Base-by-base conservation (phyloP, 1,284 basidiomycete genomes). In the Sanguinoderma infundibulare region DNA sequence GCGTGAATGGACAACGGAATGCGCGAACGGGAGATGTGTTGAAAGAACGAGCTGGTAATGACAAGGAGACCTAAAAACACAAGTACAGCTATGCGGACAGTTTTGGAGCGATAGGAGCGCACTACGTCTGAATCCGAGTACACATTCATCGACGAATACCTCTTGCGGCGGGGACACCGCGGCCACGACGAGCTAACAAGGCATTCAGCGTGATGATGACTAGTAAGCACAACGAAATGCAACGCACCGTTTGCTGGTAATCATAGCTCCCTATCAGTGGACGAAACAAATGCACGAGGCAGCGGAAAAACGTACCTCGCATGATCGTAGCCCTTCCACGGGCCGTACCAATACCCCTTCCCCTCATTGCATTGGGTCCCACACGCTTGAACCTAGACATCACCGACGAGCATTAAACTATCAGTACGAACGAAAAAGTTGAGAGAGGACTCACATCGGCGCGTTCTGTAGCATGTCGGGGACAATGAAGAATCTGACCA, bases 381-480 rank as follows among this genome's bases (percentile, higher is more conserved):
- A 98, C 94, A 67, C 97, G 91, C 81, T 99, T 99, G 82, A 99
- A 98, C 95, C 95, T 98, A 36, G 8, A 10, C 38, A 47, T 4
- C 10, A 22, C 17, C 14, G 42, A n/a, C 5, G 12, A 20, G 22
- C 34, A 15, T 5, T 44, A 35, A 50, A n/a, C 9, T 20, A 24
- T 35, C 20, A 44, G 47, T 42, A n/a, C 20, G 30, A 42, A 17
- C 5, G 22, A n/a, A 26, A 3, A 28, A 57, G 35, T 35, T 24
- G 22, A 36, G 34, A 20, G 7, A 30, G 3, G 22, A 83, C 93
- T 78, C 74, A 97, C 98, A 99, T 99, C 22, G 98, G 98, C 28
- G 98, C 98, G 76, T 99, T 98, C 74, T 98, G 94, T 69, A 99
- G 83, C 92, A 99, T 98, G 78, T 99, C 98, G 53, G 98, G 98